phyloP scores from a whole-genome alignment of 208 protist genomes.

The Acanthamoeba pearcei region DNA sequence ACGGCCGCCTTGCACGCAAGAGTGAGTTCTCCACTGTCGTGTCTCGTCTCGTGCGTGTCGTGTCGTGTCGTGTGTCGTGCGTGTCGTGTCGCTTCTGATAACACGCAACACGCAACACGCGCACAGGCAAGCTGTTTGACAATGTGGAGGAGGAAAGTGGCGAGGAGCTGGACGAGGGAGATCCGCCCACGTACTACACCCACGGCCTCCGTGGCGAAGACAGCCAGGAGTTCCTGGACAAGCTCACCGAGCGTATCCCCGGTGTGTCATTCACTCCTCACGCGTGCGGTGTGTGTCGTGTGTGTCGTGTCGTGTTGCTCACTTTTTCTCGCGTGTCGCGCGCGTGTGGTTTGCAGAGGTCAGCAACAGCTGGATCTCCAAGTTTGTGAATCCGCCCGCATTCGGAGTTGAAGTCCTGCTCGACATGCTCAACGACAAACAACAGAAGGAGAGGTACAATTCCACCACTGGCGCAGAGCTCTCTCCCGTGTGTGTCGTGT shows the following conservation, averaged over 20 bases:
- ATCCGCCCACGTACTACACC: slow-evolving; percentile 1
- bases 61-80: not conserved
- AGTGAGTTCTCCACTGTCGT: not conserved
- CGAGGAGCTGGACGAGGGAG: slow-evolving; percentile 13
- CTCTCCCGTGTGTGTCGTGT: too few species aligned
- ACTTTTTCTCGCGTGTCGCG: not conserved
- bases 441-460: not conserved
- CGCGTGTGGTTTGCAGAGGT: not conserved
- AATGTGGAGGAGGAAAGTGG: not conserved
- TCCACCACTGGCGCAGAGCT: not conserved
- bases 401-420: slow-evolving; percentile 28
- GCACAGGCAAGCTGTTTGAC: slow-evolving; percentile 3
- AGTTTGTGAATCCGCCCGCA: slow-evolving; percentile 4
- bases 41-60: too few species aligned
- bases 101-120: too few species aligned
- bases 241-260: not conserved
- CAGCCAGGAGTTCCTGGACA: not conserved
- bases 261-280: not conserved
- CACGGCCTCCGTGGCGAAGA: not conserved
- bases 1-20: not conserved
- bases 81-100: not conserved
- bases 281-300: too few species aligned
- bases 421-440: not conserved
- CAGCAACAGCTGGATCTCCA: slow-evolving; percentile 15
- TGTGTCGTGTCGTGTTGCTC: too few species aligned